Conservation (phyloP, 257 asterid genomes). For the Petrea volubilis region DNA sequence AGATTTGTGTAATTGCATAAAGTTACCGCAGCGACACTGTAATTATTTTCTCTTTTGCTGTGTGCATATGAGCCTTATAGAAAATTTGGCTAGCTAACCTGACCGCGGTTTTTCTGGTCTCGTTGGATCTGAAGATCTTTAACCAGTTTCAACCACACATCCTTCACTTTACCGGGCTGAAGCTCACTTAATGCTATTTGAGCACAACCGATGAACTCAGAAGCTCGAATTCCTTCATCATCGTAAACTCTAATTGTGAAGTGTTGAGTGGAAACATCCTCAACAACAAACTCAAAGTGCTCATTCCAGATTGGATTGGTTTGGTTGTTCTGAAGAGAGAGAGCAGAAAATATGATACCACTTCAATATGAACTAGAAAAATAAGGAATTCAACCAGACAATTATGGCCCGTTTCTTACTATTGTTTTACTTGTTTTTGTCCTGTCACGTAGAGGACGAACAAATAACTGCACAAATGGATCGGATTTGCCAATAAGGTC, state of each 20-base stretch:
- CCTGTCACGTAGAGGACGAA: slow-evolving; percentile 80
- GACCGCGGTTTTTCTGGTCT: slow-evolving; percentile 84
- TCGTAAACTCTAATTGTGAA: slow-evolving; percentile 77
- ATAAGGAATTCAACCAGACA: not conserved
- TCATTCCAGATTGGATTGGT: slow-evolving; percentile 91
- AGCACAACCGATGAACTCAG: slow-evolving; percentile 87
- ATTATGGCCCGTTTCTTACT: slow-evolving; percentile 42
- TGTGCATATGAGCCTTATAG: not conserved
- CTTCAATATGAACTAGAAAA: not conserved
- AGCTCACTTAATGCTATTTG: slow-evolving; percentile 54
- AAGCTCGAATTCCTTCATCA: slow-evolving; percentile 81
- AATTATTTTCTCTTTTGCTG: too few relatives aligned
- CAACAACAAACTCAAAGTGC: slow-evolving; percentile 83
- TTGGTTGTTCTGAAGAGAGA: slow-evolving; percentile 51
- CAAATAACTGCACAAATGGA: slow-evolving; percentile 68
- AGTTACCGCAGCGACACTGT: too few relatives aligned
- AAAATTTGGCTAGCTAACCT: slow-evolving; percentile 42
- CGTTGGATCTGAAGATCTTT: slow-evolving; percentile 77
- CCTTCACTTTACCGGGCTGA: slow-evolving; percentile 88
- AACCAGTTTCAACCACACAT: slow-evolving; percentile 76
- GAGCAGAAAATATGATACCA: not conserved
- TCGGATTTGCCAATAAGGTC: slow-evolving; percentile 92
- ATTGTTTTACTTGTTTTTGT: slow-evolving; percentile 72
- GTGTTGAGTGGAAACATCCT: slow-evolving; percentile 80
- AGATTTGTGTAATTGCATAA: too few relatives aligned